Conservation (phyloP, 116 monocot species). For the Dioscorea cayenensis region DNA sequence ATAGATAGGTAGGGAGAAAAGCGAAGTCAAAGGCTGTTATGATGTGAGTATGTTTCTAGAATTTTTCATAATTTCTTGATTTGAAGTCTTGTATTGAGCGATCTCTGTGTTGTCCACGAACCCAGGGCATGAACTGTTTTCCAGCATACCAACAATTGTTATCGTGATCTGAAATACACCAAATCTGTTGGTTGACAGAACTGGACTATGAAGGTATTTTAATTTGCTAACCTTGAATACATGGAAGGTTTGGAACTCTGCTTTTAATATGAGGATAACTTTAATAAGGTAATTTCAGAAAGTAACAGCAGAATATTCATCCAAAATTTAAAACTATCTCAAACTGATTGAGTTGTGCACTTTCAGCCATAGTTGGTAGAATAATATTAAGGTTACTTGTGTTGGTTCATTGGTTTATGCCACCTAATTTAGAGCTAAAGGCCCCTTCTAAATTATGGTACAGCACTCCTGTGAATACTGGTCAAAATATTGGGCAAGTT, state of each 20-base stretch:
- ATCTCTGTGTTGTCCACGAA: slow-evolving; percentile 25
- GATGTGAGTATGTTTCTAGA: slow-evolving; percentile 94
- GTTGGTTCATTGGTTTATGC: too few relatives aligned
- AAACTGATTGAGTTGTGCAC: too few relatives aligned
- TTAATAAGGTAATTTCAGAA: too few relatives aligned
- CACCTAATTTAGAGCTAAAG: too few relatives aligned
- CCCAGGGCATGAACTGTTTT: slow-evolving; percentile 97
- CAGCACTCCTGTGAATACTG: too few relatives aligned
- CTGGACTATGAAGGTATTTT: slow-evolving; percentile 95
- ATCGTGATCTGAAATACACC: slow-evolving; percentile 97
- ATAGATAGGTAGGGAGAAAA: slow-evolving; percentile 95
- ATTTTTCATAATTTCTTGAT: not conserved
- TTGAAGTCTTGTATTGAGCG: not conserved
- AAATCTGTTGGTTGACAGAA: slow-evolving; percentile 95
- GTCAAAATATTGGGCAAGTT: too few relatives aligned
- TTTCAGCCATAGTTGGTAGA: too few relatives aligned
- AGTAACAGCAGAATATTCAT: too few relatives aligned
- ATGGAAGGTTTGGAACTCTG: not conserved
- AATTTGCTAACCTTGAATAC: not conserved
- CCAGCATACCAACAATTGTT: slow-evolving; percentile 93
- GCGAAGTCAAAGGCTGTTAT: slow-evolving; percentile 86
- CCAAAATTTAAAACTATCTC: too few relatives aligned
- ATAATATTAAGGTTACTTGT: too few relatives aligned
- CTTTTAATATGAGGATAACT: too few relatives aligned
- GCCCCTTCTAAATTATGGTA: too few relatives aligned